Evolutionary conservation across 192 early-diverging fungal species (phyloP).

Genomic region (Backusella westeae): DNA sequence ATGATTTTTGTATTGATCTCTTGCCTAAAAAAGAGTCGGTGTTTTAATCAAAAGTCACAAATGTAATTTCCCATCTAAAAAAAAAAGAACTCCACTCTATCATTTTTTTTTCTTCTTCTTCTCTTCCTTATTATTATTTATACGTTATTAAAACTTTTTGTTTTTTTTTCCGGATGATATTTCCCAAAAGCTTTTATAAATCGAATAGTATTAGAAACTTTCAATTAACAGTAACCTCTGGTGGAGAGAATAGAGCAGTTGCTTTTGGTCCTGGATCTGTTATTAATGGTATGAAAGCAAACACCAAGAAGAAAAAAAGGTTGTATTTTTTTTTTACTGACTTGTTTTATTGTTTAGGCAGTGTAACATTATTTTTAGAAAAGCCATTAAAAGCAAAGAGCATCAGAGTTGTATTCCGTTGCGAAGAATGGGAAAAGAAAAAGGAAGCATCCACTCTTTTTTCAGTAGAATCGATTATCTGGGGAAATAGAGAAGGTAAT

Average conservation of each 20-base stretch:
- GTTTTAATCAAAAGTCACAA: not conserved
- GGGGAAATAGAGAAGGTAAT: conserved; percentile 3
- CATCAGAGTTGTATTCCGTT: conserved; percentile 23
- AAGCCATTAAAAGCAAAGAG: conserved; percentile 9
- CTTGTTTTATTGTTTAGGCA: conserved; percentile 7
- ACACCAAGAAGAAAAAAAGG: not conserved
- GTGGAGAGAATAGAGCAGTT: conserved; percentile 10
- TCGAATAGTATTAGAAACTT: conserved; percentile 3
- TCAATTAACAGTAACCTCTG: conserved; percentile 10
- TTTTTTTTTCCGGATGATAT: conserved; percentile 11
- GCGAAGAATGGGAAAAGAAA: conserved; percentile 17
- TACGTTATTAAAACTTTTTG: not conserved
- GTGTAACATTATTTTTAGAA: conserved; percentile 11
- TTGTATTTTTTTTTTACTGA: not conserved
- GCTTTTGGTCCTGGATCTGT: conserved; percentile 34
- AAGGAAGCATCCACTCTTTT: conserved; percentile 13
- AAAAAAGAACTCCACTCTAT: not conserved
- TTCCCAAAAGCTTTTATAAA: conserved; percentile 9
- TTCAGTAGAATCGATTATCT: conserved; percentile 16
- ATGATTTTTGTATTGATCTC: not conserved
- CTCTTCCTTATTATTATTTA: not conserved
- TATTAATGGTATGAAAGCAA: conserved; percentile 16
- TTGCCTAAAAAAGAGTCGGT: not conserved
- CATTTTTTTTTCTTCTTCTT: not conserved
- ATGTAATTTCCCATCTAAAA: not conserved